Base-by-base conservation (phyloP, 1,139 yeast genomes). In the Geotrichum armillariae region DNA sequence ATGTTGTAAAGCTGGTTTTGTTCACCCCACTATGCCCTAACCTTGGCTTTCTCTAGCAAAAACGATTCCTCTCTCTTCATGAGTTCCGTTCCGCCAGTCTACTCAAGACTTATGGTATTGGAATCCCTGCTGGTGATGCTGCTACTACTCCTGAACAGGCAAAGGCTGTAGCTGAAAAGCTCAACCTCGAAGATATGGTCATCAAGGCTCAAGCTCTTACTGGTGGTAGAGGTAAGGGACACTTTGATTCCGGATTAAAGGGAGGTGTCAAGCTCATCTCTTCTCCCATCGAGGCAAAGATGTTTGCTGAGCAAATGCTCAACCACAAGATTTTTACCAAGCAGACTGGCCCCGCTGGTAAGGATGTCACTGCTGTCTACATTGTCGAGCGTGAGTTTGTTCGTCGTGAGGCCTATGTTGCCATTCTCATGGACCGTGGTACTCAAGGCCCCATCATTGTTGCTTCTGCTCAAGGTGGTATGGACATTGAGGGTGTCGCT, bases 221-320 rank as follows among this genome's bases (percentile, higher is more conserved):
- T 55, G 99, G 99, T 75, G 99, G 99, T 68, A 85, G 99, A 74
- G 99, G 99, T 75, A 93, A 93, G 73, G 99, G 99, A 58, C 91
- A 88, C 73, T 91, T 93, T 62, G 97, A 90, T 74, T 83, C 83
- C 63, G 99, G 99, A 46, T 82, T 89, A 69, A 85, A 91, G 75
- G 96, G 98, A 53, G 99, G 99, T 76, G 97, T 93, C 67, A 85
- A 89, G 74, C 78, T 93, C 72, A 87, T 89, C 63, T 77, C 84
- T 55, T 78, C 94, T 51, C 84, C 97, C 45, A 85, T 85, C 65
- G 94, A 93, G 74, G 97, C 96, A 54, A 78, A 77, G 70, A 85
- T 85, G 68, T 79, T 87, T 67, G 95, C 98, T 53, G 80, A 77
- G 60, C 85, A 90, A 73, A 91, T 91, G 96, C 77, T 93, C 66